phyloP scores from a whole-genome alignment of 495 filamentous ascomycete genomes.

The Talaromyces borbonicus region DNA sequence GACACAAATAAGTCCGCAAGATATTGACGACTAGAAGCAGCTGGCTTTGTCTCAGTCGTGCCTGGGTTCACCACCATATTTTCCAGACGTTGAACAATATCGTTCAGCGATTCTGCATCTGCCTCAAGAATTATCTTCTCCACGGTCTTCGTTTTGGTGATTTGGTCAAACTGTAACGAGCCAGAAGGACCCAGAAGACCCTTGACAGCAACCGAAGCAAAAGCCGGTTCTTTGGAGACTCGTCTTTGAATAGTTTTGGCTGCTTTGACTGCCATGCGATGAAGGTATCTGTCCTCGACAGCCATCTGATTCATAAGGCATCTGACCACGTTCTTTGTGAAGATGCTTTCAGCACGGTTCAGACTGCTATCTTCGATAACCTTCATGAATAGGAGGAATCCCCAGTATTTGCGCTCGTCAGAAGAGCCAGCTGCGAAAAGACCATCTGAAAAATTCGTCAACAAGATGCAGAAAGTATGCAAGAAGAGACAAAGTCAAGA shows the following conservation, averaged over 20 bases:
- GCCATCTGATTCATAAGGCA: slow-evolving; percentile 81
- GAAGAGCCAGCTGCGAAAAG: slow-evolving; percentile 74
- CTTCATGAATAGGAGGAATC: slow-evolving; percentile 75
- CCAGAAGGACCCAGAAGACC: slow-evolving; percentile 60
- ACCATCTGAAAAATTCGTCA: slow-evolving; percentile 43
- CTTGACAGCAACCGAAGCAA: slow-evolving; percentile 49
- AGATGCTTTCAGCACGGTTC: slow-evolving; percentile 45
- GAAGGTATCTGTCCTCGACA: slow-evolving; percentile 74
- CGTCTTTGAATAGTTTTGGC: slow-evolving; percentile 56
- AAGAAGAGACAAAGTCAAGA: slow-evolving; percentile 11
- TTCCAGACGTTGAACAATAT: slow-evolving; percentile 34
- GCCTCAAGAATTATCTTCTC: slow-evolving; percentile 61
- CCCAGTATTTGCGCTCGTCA: slow-evolving; percentile 79
- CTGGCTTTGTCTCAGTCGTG: slow-evolving; percentile 31
- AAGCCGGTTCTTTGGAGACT: slow-evolving; percentile 52
- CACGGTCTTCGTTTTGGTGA: slow-evolving; percentile 82
- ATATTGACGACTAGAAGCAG: slow-evolving; percentile 36
- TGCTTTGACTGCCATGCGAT: slow-evolving; percentile 65
- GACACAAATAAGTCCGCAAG: slow-evolving; percentile 38
- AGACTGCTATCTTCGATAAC: slow-evolving; percentile 44
- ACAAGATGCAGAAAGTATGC: slow-evolving; percentile 10
- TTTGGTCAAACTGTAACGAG: slow-evolving; percentile 69
- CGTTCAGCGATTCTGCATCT: slow-evolving; percentile 35
- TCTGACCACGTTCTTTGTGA: slow-evolving; percentile 73
- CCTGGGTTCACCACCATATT: slow-evolving; percentile 29